phyloP scores from a whole-genome alignment of 108 stramenopile species.

The Bacterosira constricta region DNA sequence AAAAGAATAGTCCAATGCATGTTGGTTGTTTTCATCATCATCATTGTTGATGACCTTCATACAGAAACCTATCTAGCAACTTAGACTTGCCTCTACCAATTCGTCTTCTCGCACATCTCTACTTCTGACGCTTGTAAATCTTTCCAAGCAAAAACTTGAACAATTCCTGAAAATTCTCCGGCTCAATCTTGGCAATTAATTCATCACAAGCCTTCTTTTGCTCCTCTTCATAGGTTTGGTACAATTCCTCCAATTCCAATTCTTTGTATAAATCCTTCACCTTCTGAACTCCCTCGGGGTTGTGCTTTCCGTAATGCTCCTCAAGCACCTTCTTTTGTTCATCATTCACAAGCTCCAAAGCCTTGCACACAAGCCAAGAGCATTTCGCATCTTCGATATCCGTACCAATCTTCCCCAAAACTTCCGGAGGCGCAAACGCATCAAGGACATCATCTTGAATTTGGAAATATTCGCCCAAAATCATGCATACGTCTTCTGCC shows the following conservation, averaged over 20 bases:
- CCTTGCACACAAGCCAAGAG: slow-evolving; percentile 96
- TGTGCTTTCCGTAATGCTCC: slow-evolving; percentile 88
- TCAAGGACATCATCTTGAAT: slow-evolving; percentile 99
- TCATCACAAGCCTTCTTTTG: slow-evolving; percentile 60
- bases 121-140: slow-evolving; percentile 97
- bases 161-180: slow-evolving; percentile 58
- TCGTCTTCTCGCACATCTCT: slow-evolving; percentile 19
- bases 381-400: slow-evolving; percentile 99
- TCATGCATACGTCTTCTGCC: slow-evolving; percentile 75
- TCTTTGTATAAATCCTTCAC: slow-evolving; percentile 92
- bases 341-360: slow-evolving; percentile 55
- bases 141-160: slow-evolving; percentile 90
- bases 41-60: no score
- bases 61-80: no score
- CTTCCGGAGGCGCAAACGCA: slow-evolving; percentile 93
- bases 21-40: no score
- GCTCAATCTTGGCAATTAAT: slow-evolving; percentile 57
- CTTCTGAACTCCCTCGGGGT: slow-evolving; percentile 65
- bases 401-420: slow-evolving; percentile 99
- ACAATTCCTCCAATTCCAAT: slow-evolving; percentile 75
- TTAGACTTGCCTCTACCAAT: no score
- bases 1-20: no score
- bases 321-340: slow-evolving; percentile 67
- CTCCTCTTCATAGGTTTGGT: slow-evolving; percentile 87
- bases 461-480: slow-evolving; percentile 99